Percentiles rank a stretch among this genome's conserved stretches.
These are phyloP conservation scores for Tuber umbilicatum DNA, from an alignment of 495 filamentous ascomycete species.

Conservation along the genomic window DNA sequence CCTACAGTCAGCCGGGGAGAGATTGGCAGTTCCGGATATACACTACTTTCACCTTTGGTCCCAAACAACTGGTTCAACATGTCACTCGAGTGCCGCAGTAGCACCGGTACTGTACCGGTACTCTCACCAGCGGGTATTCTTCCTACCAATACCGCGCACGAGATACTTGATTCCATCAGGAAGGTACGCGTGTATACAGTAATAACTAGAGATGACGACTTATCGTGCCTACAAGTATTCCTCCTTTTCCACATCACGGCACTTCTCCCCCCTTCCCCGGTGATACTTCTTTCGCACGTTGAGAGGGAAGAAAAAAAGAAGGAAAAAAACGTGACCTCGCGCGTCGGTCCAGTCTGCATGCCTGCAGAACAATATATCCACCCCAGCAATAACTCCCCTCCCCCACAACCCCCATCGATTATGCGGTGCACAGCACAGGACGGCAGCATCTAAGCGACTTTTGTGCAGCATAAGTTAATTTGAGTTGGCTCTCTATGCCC, in stretches of 20 bases:
- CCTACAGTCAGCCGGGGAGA: not conserved
- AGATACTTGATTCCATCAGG: not conserved
- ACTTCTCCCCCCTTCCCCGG: not conserved
- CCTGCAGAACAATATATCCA: not conserved
- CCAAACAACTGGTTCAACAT: not conserved
- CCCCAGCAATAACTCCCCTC: not conserved
- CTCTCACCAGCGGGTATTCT: not conserved
- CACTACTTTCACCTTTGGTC: not conserved
- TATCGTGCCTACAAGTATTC: not conserved
- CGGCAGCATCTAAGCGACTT: not conserved
- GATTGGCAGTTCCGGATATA: not conserved
- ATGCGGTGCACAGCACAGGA: not conserved
- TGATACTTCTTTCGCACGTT: not conserved
- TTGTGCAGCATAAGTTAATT: not conserved
- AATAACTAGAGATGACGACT: not conserved
- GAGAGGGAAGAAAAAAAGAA: not conserved
- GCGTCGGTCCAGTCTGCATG: not conserved
- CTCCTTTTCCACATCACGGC: not conserved
- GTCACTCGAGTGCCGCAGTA: no score
- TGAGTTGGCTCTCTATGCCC: not conserved
- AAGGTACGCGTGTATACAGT: not conserved
- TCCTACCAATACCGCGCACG: not conserved
- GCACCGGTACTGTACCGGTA: no score
- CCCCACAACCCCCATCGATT: not conserved
- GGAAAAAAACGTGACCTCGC: conserved; percentile 5